Conservation (phyloP, 176 grass and related monocot genomes). For the Avena atlantica region DNA sequence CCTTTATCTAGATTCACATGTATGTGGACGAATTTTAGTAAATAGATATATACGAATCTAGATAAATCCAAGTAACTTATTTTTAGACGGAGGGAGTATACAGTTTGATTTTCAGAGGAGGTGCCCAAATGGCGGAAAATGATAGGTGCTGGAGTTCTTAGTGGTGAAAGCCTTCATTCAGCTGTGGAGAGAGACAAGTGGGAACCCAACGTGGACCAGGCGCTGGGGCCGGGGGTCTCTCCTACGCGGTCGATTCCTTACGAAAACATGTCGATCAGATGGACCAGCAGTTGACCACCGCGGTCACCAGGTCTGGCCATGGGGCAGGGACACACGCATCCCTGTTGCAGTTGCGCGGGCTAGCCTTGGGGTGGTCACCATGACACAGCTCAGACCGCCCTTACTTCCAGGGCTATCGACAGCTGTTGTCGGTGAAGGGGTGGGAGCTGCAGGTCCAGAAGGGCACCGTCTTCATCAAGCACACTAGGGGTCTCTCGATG, state of each 20-base stretch:
- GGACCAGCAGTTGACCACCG: not conserved
- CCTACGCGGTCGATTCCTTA: not conserved
- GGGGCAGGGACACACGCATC: not conserved
- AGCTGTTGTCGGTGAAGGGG: not conserved
- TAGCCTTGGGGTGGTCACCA: not conserved
- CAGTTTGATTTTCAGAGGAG: conserved; percentile 44
- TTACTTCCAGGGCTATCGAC: not conserved
- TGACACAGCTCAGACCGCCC: accelerated
- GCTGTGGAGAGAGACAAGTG: conserved; percentile 28
- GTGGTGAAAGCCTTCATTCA: conserved; percentile 4
- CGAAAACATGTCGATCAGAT: not conserved
- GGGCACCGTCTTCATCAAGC: not conserved
- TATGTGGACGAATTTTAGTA: too few species aligned
- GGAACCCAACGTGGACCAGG: not conserved
- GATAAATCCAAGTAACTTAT: too few species aligned
- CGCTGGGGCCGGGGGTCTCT: not conserved
- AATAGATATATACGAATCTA: too few species aligned
- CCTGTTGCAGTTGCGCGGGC: accelerated
- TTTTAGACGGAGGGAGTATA: not conserved
- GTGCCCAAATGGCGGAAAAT: conserved; percentile 16
- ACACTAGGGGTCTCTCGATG: too few species aligned
- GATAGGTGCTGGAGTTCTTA: conserved; percentile 17
- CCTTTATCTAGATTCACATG: too few species aligned
- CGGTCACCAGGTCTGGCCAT: not conserved
- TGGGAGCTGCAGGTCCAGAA: not conserved